Base-by-base conservation (phyloP, 2,329 filamentous ascomycete genomes). In the Alternaria incomplexa region DNA sequence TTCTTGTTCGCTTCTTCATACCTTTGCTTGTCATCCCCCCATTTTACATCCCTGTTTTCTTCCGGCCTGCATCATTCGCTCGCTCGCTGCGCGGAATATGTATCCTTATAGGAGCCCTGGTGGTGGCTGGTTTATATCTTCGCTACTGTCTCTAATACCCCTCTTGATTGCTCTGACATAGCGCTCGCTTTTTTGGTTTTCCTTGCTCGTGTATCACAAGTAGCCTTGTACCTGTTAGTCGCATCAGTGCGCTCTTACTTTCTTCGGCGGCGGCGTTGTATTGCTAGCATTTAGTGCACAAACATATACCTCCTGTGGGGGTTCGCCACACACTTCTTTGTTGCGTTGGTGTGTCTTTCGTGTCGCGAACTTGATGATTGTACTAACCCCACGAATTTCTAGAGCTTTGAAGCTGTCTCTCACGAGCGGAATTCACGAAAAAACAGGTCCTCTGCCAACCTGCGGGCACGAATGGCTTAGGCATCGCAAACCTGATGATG, bases 71-170 rank as follows among this genome's bases (percentile, higher is more conserved):
- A 12, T 40, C 15, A 22, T 40, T 8, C 30, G 30, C 48, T 52
- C 30, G 20, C 48, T 52, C 20, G 48, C 9, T 2, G 48, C 20
- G 48, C 48, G 48, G 13, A 40, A 36, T 8, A 32, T 52, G 30
- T 40, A 40, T 40, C 15, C n/a, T 32, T 52, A 8, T 15, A 40
- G 15, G 30, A 40, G 32, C 36, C 36, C 52, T 54, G 36, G 52
- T 54, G 32, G 36, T 52, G 52, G 52, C 52, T 28, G 23, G 32
- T 52, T 47, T 20, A 26, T 44, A 44, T 40, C 32, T 44, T 54
- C 52, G 23, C 52, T 43, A 54, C 32, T 44, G 32, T 54, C 52
- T 54, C 23, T 54, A 54, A 54, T 54, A 54, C 52, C 32, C 36
- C 52, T 44, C 23, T 54, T 28, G 22, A 20, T 25, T 15, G 36